Evolutionary conservation across 2,329 filamentous ascomycete genomes (phyloP).

Genomic region (Fusarium metavorans): DNA sequence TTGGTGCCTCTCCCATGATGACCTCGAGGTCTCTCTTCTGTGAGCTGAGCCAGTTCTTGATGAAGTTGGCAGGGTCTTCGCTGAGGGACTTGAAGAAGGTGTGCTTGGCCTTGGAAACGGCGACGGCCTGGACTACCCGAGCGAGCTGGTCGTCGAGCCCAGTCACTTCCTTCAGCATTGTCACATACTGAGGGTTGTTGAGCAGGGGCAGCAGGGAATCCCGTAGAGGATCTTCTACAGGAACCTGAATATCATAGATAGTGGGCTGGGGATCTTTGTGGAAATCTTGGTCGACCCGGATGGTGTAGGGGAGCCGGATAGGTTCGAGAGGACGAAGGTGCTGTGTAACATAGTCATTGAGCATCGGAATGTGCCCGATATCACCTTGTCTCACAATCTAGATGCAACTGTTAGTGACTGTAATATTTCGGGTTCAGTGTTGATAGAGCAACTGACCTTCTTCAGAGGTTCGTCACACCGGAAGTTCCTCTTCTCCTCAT

Average conservation of each 20-base stretch:
- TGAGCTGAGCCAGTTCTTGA: conserved; percentile 88
- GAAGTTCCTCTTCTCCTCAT: conserved; percentile 93
- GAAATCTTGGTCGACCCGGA: conserved; percentile 89
- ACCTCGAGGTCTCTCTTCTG: conserved; percentile 93
- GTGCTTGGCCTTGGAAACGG: conserved; percentile 89
- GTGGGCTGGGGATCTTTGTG: conserved; percentile 81
- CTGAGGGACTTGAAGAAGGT: conserved; percentile 84
- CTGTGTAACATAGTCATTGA: conserved; percentile 81
- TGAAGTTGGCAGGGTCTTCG: conserved; percentile 85
- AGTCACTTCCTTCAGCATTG: conserved; percentile 80
- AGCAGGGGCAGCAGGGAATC: conserved; percentile 74
- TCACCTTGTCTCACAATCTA: conserved; percentile 81
- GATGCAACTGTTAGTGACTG: conserved; percentile 37
- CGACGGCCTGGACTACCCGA: conserved; percentile 83
- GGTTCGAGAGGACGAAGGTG: conserved; percentile 86
- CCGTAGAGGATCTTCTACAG: conserved; percentile 84
- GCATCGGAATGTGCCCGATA: conserved; percentile 84
- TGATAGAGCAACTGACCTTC: conserved; percentile 66
- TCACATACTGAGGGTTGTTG: conserved; percentile 76
- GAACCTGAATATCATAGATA: conserved; percentile 89
- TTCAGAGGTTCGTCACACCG: conserved; percentile 87
- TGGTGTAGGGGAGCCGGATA: conserved; percentile 88
- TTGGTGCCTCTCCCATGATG: conserved; percentile 83
- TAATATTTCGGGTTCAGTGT: background rate
- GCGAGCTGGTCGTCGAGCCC: conserved; percentile 87